Base-by-base conservation (phyloP, 2,329 filamentous ascomycete species). In the Cladobotryum protrusum region DNA sequence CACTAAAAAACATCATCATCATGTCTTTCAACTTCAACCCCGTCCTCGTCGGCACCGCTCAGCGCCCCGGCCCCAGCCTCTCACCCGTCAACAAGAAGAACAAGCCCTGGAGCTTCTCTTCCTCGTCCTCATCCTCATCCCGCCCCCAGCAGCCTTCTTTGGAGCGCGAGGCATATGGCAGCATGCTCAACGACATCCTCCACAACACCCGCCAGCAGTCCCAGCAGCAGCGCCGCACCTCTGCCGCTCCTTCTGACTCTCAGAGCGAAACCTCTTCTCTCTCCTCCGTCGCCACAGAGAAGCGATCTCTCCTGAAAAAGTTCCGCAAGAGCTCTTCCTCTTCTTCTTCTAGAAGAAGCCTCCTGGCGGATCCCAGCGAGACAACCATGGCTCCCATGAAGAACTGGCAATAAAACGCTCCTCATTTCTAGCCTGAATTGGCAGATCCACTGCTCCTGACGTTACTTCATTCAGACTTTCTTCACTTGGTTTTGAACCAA, bases 1-100 rank as follows among this genome's bases (percentile, higher is more conserved):
- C 29, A 32, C 19, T n/a, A 12, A 18, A 5, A 24, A 42, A 6
- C 18, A 15, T 43, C 20, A 18, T 12, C 43, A 48, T 37, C 41
- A 49, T 52, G 52, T 47, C 46, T 44, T 37, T 49, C 36, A 9
- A 33, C 41, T 41, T 44, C 47, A 47, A 48, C 48, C 40, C 33
- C 37, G 18, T 52, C 29, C 20, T 24, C 18, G 46, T 52, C 37
- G 43, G 47, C 46, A 45, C 42, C 24, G 50, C 50, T 48, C 36
- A 49, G 35, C 46, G 50, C 2, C 47, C 50, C 34, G 47, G 46
- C 34, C 47, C 50, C 24, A 36, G 45, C 18, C 43, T 45, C 14
- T 35, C 42, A 17, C 35, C 45, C 33, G 36, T 39, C 33, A 43
- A 43, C 37, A 43, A 47, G 40, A 36, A 51, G 17, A 13, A 6